These are phyloP conservation scores for Xylaria cubensis DNA, from an alignment of 495 filamentous ascomycete species.

Conservation along the genomic window DNA sequence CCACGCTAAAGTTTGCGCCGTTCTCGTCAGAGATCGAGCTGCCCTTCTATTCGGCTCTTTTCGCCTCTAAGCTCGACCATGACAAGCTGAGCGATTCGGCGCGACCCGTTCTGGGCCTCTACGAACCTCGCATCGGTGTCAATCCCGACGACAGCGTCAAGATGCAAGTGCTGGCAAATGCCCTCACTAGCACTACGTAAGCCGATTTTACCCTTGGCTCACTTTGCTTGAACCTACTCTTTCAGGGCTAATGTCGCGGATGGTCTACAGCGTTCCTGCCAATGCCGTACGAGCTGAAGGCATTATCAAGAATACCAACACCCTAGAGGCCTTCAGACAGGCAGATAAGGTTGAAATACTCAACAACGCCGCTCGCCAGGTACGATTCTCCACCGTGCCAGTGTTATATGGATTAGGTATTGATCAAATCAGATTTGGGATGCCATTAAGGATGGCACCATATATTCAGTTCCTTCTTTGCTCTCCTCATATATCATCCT, in stretches of 20 bases:
- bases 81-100: constrained; percentile 95
- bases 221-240: constrained; percentile 6
- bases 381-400: constrained; percentile 47
- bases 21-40: constrained; percentile 95
- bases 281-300: constrained; percentile 85
- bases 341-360: constrained; percentile 75
- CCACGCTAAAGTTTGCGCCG: constrained; percentile 69
- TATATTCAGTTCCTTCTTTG: constrained; percentile 91
- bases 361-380: constrained; percentile 74
- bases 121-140: constrained; percentile 77
- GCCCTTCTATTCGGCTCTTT: constrained; percentile 89
- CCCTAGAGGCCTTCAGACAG: constrained; percentile 88
- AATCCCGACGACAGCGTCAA: constrained; percentile 73
- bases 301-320: constrained; percentile 94
- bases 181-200: constrained; percentile 82
- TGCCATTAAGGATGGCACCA: constrained; percentile 92
- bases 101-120: constrained; percentile 83
- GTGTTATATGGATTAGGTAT: neutral
- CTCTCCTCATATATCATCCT: constrained; percentile 86
- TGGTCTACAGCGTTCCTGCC: constrained; percentile 65
- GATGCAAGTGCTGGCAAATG: constrained; percentile 88
- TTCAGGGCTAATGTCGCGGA: constrained; percentile 28
- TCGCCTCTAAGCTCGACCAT: constrained; percentile 90
- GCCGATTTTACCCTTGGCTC: constrained; percentile 40
- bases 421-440: constrained; percentile 80